Base-by-base conservation (phyloP, 2,329 filamentous ascomycete species). In the Beauveria varroae region DNA sequence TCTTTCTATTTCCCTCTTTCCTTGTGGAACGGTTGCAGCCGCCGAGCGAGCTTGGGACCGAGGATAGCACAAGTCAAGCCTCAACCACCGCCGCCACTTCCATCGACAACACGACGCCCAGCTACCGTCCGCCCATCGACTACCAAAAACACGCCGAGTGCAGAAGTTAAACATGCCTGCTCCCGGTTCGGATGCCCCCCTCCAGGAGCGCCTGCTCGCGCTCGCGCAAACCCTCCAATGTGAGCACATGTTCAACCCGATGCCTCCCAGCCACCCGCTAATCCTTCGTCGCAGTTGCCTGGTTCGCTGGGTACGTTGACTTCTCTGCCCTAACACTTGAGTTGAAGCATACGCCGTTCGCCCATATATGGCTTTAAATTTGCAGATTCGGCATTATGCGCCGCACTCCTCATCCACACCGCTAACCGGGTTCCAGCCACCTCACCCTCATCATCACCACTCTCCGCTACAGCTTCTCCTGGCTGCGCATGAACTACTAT, bases 211-310 rank as follows among this genome's bases (percentile, higher is more conserved):
- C 72, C 78, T 96, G 63, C 76, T 91, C 69, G 81, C 84, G 68
- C 82, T 98, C 68, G 92, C 88, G 67, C 87, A 96, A 76, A 98
- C 93, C 51, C 81, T 98, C 68, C 95, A 98, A 81, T 99, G 93
- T 89, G 86, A 75, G 79, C 86, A 73, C 73, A 66, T 57, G 64
- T 58, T 64, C 63, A 37, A 64, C 46, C 22, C 14, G n/a, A 64
- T 64, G 65, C 69, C 65, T 68, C 58, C 44, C 40, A 65, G 37
- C 55, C 46, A 40, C 50, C 44, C 65, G 67, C 74, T 80, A 68
- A 78, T 71, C 12, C 65, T 58, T 65, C 68, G 66, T 60, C 66
- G 54, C 65, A 87, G 85, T 93, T 72, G 89, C 84, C 70, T 93
- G 90, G 90, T 93, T 92, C 72, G 79, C 85, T 69, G 89, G 89